These are phyloP conservation scores for Phytophthora idaei DNA, from an alignment of 352 stramenopile species.

Conservation along the genomic window DNA sequence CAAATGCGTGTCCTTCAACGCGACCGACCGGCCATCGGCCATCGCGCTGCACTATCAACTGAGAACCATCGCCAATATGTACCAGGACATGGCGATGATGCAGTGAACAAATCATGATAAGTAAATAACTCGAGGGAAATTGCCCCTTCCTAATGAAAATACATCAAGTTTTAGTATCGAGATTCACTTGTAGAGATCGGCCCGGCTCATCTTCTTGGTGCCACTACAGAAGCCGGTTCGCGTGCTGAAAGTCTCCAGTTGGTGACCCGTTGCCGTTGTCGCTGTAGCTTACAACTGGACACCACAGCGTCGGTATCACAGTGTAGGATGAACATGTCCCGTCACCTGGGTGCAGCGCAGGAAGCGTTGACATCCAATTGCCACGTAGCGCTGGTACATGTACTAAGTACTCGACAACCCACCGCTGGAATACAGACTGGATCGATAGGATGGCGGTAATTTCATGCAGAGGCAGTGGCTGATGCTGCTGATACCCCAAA, in stretches of 20 bases:
- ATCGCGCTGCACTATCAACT: slow-evolving; percentile 70
- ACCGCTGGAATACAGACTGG: not conserved
- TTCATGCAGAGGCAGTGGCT: no score
- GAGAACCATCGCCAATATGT: slow-evolving; percentile 31
- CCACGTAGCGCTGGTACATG: not conserved
- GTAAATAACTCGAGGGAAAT: slow-evolving; percentile 10
- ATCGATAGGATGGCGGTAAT: no score
- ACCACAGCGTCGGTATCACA: not conserved
- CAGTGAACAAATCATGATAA: slow-evolving; percentile 4
- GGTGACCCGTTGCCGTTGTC: not conserved
- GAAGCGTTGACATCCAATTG: slow-evolving; percentile 3
- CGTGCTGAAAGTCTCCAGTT: slow-evolving; percentile 15
- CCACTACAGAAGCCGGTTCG: slow-evolving; percentile 23
- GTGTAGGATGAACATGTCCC: not conserved
- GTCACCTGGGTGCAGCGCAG: slow-evolving; percentile 10
- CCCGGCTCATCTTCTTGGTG: not conserved
- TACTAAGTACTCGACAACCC: not conserved
- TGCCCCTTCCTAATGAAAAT: slow-evolving; percentile 6
- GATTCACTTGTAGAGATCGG: slow-evolving; percentile 1
- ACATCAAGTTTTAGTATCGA: not conserved
- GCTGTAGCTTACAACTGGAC: not conserved
- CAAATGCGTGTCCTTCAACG: slow-evolving; percentile 49
- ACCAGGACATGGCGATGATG: slow-evolving; percentile 25
- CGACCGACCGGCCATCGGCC: slow-evolving; percentile 48
- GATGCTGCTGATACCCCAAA: no score